These are phyloP conservation scores for Geotrichum europaeum DNA, from an alignment of 1,139 yeast species.

Conservation along the genomic window DNA sequence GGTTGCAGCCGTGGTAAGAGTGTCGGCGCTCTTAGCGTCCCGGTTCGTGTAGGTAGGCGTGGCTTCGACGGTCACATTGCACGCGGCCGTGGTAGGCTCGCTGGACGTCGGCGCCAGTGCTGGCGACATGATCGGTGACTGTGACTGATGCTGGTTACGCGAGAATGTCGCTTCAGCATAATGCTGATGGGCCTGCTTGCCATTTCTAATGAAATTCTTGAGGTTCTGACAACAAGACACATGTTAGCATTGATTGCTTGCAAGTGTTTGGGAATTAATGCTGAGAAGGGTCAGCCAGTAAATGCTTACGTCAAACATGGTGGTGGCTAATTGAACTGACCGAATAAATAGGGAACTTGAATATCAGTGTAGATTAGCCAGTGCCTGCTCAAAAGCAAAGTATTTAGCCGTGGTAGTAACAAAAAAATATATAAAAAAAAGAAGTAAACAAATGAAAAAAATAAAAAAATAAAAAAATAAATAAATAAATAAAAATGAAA, in stretches of 20 bases:
- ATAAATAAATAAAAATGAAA: neutral
- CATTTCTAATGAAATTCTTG: slow-evolving; percentile 78
- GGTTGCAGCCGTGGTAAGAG: neutral
- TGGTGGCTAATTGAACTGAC: neutral
- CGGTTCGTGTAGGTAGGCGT: neutral
- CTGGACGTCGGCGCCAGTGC: slow-evolving; percentile 1
- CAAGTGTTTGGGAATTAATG: neutral
- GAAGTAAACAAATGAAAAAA: neutral
- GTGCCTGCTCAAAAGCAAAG: neutral
- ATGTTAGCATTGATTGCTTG: neutral
- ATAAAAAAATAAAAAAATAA: neutral
- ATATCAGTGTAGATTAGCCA: neutral
- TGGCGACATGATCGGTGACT: neutral
- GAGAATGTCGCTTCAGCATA: neutral
- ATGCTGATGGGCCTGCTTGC: slow-evolving; percentile 54
- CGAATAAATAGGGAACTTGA: neutral
- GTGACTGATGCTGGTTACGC: slow-evolving; percentile 1
- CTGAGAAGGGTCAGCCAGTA: neutral
- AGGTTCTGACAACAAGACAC: slow-evolving; percentile 44
- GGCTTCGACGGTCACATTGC: slow-evolving; percentile 17
- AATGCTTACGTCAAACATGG: slow-evolving; percentile 7
- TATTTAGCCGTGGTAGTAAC: neutral
- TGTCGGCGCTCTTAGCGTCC: neutral
- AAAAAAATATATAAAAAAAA: neutral
- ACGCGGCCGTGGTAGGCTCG: slow-evolving; percentile 31